phyloP scores from a whole-genome alignment of 441 rosid genomes.

The Erodium moschatum region DNA sequence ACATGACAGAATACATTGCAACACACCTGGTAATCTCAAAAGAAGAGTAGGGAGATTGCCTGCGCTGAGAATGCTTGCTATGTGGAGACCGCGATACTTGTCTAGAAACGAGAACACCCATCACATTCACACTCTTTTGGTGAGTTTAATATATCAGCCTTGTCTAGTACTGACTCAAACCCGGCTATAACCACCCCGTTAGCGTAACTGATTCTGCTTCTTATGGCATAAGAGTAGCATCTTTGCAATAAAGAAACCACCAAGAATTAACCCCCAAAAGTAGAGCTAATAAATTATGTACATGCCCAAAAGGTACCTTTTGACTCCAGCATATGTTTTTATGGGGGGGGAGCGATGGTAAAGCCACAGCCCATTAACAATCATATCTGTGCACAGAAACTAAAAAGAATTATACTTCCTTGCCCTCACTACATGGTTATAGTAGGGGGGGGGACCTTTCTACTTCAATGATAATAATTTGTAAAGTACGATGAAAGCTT shows the following conservation, averaged over 20 bases:
- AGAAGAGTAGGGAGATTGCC: conserved; percentile 95
- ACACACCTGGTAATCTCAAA: conserved; percentile 50
- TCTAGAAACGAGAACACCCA: conserved; percentile 95
- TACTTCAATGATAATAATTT: too few relatives aligned
- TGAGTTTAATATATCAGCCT: conserved; percentile 37
- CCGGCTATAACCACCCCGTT: conserved; percentile 23
- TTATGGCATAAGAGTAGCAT: too few relatives aligned
- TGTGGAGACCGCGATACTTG: conserved; percentile 95
- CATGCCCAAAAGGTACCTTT: not conserved
- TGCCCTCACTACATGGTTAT: not conserved
- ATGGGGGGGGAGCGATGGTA: too few relatives aligned
- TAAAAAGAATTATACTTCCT: not conserved
- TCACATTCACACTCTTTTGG: conserved; percentile 35
- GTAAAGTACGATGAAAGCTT: too few relatives aligned
- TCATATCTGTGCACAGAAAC: not conserved
- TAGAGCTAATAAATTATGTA: not conserved
- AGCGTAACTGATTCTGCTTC: not conserved
- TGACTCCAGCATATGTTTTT: not conserved
- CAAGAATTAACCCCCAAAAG: conserved; percentile 8
- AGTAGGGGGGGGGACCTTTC: too few relatives aligned
- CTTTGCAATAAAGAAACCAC: not conserved
- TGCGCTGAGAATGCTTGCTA: conserved; percentile 98
- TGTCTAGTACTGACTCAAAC: conserved; percentile 26
- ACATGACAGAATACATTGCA: conserved; percentile 25
- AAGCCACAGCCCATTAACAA: not conserved